Base-by-base conservation (phyloP, 129 eudicot genomes). In the Flaveria ramosissima region DNA sequence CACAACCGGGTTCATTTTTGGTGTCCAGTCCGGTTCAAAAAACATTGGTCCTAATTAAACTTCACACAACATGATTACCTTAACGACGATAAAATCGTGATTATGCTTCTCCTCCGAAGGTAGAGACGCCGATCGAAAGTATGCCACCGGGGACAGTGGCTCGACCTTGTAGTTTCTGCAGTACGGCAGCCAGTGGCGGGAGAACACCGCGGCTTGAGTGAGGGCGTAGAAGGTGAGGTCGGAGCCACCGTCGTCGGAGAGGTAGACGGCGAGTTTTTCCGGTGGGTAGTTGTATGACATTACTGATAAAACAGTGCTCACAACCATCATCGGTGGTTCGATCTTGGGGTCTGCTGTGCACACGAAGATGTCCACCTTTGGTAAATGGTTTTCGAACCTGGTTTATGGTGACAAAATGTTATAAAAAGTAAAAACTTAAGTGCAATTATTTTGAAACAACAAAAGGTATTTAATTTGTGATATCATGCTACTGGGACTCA, bases 201-300 rank as follows among this genome's bases (percentile, higher is more conserved):
- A 84, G 46, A 92, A 89, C 5, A 14, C 26, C 9, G 94, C 83
- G 8, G 98, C 96, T 67, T 88, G 92, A 30, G 79, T 70, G 21
- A 92, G 87, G 42, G 96, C 96, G 53, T 86, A 84, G 65, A 92
- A 90, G 36, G 96, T 89, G 41, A 92, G 82, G 11, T 88, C 84
- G 0, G 97, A 91, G 21, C 90, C 94, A 62, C 84, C 97, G n/a
- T 91, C 97, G 27, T 91, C 97, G 1, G 97, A 91, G 39, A 91
- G 92, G 78, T 91, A 91, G 20, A 91, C 85, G 4, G 85, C 24
- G 46, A 91, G 88, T 41, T 89, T 89, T 60, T 92, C 90, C 5
- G 97, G 80, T 14, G 90, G 97, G 61, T 92, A 89, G 80, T 92
- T 83, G 7, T 91, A 91, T 1, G 97, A 92, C 97, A 91, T 86